Percentiles rank a stretch among this genome's conserved stretches.
Conservation (phyloP, 768 basidiomycete genomes). For the Kwoniella newhampshirensis region DNA sequence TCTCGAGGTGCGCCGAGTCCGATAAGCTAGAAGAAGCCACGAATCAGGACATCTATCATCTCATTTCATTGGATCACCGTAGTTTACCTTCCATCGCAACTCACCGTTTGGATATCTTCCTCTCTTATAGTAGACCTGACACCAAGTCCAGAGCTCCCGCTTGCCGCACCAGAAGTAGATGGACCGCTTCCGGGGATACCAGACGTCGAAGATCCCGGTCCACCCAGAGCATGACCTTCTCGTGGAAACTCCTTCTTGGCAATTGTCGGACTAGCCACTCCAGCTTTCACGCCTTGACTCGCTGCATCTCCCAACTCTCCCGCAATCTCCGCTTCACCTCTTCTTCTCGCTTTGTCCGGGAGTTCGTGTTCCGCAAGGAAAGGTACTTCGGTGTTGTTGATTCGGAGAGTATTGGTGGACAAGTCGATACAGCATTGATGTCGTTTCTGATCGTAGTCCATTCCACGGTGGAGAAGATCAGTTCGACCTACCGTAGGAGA, state of each 20-base stretch:
- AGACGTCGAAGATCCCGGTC: conserved; percentile 52
- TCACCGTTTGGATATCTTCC: conserved; percentile 59
- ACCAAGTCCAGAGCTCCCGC: conserved; percentile 32
- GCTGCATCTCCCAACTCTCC: conserved; percentile 46
- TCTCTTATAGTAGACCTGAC: conserved; percentile 58
- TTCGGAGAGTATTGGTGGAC: conserved; percentile 81
- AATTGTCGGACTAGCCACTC: conserved; percentile 32
- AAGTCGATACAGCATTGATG: conserved; percentile 96
- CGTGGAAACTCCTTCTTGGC: conserved; percentile 4
- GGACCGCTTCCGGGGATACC: no score
- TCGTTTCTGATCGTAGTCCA: conserved; percentile 60
- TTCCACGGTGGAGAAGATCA: not conserved
- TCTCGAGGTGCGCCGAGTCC: conserved; percentile 75
- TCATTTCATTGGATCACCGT: no score
- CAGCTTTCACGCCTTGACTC: conserved; percentile 23
- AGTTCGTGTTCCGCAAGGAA: conserved; percentile 95
- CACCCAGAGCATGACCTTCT: conserved; percentile 58
- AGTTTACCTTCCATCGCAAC: no score
- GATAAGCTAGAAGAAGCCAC: conserved; percentile 58
- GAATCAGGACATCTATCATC: conserved; percentile 13
- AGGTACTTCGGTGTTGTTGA: conserved; percentile 80
- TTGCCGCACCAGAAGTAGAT: conserved; percentile 20
- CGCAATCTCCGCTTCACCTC: conserved; percentile 48
- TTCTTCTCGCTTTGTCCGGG: conserved; percentile 67
- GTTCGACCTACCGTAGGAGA: conserved; percentile 65